Base-by-base conservation (phyloP, 2,329 filamentous ascomycete genomes). In the Cercospora nicotianae region DNA sequence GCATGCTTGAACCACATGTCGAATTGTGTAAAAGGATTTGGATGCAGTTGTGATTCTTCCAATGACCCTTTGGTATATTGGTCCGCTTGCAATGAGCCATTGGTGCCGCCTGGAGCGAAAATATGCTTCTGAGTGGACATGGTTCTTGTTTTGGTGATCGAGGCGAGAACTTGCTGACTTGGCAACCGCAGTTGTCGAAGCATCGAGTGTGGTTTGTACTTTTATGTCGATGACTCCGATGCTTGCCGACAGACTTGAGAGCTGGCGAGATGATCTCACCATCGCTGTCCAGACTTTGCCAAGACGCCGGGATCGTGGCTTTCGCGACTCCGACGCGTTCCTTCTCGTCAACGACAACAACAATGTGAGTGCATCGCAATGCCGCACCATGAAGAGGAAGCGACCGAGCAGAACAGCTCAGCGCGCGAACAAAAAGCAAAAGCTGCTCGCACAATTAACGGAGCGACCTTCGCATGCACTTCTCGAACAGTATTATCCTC, bases 1-100 rank as follows among this genome's bases (percentile, higher is more conserved):
- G 94, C 92, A 68, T 89, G 85, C 12, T 86, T 85, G 85, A 96
- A 99, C 95, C 95, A 99, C 69, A 82, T 80, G 82, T 96, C 87
- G 84, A 98, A 99, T 82, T 98, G 95, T 33, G 84, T 83, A 67
- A 94, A 87, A 0, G 95, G 95, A 64, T 86, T 86, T 8, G 82
- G 65, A 1, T 84, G 76, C 74, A 96, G 87, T 76, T 92, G 86
- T 0, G 79, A 75, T 58, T 83, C 84, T 39, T 85, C 83, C 31
- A 96, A 87, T 1, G 84, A 83, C 73, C 87, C 87, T 79, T 85
- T 85, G 60, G 86, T 88, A 84, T 94, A 96, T 79, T 96, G 93
- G 26, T 87, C 87, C 10, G 93, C 92, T 78, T 91, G 91, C 1
- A 83, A 82, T 63, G 86, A 82, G 63, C 83, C 79, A 70, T 86